phyloP scores from a whole-genome alignment of 441 rosid genomes.

The Breynia disticha region DNA sequence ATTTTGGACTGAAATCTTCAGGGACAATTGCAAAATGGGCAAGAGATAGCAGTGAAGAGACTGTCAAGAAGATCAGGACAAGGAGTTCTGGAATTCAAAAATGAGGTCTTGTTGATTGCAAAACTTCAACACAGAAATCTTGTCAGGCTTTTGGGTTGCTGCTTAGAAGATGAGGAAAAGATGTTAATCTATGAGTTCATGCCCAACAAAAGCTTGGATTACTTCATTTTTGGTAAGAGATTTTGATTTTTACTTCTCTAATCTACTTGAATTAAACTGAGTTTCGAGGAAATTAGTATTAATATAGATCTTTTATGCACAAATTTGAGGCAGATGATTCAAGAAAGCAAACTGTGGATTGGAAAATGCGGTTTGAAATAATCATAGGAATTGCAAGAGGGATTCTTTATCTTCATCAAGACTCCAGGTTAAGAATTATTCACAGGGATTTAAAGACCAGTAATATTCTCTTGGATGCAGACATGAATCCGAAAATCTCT shows the following conservation, averaged over 20 bases:
- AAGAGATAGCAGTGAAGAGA: slow-evolving; percentile 8
- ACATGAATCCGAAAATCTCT: slow-evolving; percentile 33
- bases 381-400: slow-evolving; percentile 30
- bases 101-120: slow-evolving; percentile 5
- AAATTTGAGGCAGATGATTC: background rate
- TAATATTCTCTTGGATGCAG: slow-evolving; percentile 23
- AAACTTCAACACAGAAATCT: slow-evolving; percentile 9
- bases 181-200: slow-evolving; percentile 7
- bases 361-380: slow-evolving; percentile 17
- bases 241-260: background rate
- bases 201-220: slow-evolving; percentile 2
- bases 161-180: slow-evolving; percentile 5
- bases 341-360: slow-evolving; percentile 4
- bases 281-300: no score
- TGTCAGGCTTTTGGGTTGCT: slow-evolving; percentile 10
- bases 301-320: no score
- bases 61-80: slow-evolving; percentile 4
- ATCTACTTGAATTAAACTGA: no score
- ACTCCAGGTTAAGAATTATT: slow-evolving; percentile 27
- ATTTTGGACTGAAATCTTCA: no score
- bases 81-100: slow-evolving; percentile 8
- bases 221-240: background rate
- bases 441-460: slow-evolving; percentile 31
- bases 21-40: background rate
- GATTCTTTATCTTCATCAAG: slow-evolving; percentile 30